Base-by-base conservation (phyloP, 257 asterid species). In the Scutellaria barbata region DNA sequence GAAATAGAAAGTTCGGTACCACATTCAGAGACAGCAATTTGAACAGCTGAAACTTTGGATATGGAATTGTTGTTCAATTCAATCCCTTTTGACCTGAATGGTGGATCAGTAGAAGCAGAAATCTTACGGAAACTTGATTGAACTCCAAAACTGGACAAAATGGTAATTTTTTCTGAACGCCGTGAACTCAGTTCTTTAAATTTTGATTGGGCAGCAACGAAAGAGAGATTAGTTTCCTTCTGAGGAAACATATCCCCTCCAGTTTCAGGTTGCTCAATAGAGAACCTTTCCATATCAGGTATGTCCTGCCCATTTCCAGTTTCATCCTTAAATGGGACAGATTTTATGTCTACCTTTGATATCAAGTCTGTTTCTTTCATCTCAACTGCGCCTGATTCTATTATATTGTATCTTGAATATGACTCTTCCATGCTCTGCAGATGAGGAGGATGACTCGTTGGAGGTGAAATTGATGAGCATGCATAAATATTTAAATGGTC, bases 1-100 rank as follows among this genome's bases (percentile, higher is more conserved):
- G 97, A 75, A 76, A 93, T 84, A 64, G 97, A 90, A 77, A 93
- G 89, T 74, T 88, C 96, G 10, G 98, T 93, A 41, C 88, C 97
- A 84, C 96, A 88, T 77, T 93, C 97, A 9, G 98, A 90, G 68
- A 88, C 88, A 75, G 79, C 87, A 60, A 82, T 81, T 56, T 81
- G 86, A 84, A 74, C 77, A 52, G 67, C 68, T 53, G 84, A 63
- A 50, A 79, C 74, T 56, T 74, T 72, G 76, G 85, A 51, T 63
- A 71, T 57, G 54, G 83, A 76, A 76, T 70, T 81, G 72, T 86
- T 86, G 40, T 80, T 66, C 52, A 42, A 70, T 41, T 65, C 82
- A 71, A 51, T 77, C 63, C 83, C 91, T 79, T 63, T 75, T 33
- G 35, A 30, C 35, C 35, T 30, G 35, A 30, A 3, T 30, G 81